A percentile compares a stretch with the other conserved stretches of the same genome.
phyloP scores from a whole-genome alignment of 495 filamentous ascomycete species.

The Ramalina peruviana region DNA sequence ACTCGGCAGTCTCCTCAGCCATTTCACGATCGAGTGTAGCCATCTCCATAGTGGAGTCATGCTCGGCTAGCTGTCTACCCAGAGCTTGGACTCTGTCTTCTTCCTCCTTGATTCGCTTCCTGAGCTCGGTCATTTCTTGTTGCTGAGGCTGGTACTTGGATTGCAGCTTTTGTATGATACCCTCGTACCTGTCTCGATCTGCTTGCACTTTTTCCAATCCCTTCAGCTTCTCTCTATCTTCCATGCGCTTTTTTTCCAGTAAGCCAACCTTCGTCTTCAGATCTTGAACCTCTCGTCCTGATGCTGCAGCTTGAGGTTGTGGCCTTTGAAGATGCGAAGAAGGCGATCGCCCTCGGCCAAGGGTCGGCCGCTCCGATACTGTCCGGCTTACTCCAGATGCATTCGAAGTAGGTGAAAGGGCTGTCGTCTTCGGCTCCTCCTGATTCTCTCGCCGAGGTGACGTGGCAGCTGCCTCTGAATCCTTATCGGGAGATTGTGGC shows the following conservation, averaged over 20 bases:
- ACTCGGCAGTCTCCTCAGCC: conserved; percentile 86
- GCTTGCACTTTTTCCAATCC: conserved; percentile 57
- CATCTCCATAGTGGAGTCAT: conserved; percentile 76
- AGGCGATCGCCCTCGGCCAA: conserved; percentile 13
- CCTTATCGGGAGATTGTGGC: conserved; percentile 6
- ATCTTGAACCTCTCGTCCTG: conserved; percentile 59
- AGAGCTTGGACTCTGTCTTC: conserved; percentile 52
- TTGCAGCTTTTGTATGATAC: conserved; percentile 82
- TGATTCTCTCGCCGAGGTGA: conserved; percentile 1
- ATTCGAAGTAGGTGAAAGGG: conserved; percentile 5
- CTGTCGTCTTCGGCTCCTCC: not conserved
- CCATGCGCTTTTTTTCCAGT: conserved; percentile 66
- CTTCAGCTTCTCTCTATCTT: conserved; percentile 82
- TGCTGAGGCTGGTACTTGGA: conserved; percentile 79
- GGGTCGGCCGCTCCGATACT: conserved; percentile 1
- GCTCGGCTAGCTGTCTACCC: conserved; percentile 61
- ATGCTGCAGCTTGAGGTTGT: conserved; percentile 18
- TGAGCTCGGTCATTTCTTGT: conserved; percentile 62
- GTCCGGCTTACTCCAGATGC: conserved; percentile 3
- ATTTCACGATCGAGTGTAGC: conserved; percentile 84
- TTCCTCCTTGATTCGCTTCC: conserved; percentile 62
- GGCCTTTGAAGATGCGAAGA: conserved; percentile 1
- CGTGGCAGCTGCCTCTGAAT: conserved; percentile 3
- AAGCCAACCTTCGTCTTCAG: conserved; percentile 64
- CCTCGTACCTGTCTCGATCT: conserved; percentile 76